Evolutionary conservation across 2,329 filamentous ascomycete species (phyloP).

Genomic region (Xylaria sp.): DNA sequence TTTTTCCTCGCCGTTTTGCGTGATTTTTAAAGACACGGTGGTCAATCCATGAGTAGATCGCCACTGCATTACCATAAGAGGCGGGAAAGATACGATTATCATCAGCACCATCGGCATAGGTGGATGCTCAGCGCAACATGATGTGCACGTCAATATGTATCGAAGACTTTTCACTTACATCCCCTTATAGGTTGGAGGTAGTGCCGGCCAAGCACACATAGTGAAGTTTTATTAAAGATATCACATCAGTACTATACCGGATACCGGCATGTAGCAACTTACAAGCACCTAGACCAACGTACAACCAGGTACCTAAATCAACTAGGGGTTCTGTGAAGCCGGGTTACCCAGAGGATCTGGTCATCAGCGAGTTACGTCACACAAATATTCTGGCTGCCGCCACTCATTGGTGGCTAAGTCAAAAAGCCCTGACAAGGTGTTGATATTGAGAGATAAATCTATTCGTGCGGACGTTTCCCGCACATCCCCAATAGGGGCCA

Average conservation of each 20-base stretch:
- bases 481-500: conserved; percentile 4
- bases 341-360: neutral
- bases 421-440: conserved; percentile 1
- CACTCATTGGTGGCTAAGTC: neutral
- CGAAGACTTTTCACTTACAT: neutral
- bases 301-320: neutral
- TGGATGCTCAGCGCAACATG: neutral
- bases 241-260: neutral
- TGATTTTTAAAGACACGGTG: neutral
- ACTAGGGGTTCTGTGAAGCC: neutral
- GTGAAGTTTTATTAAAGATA: neutral
- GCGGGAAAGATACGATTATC: neutral
- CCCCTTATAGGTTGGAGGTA: neutral
- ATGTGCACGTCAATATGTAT: neutral
- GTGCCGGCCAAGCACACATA: neutral
- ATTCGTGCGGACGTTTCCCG: conserved; percentile 22
- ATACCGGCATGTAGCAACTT: neutral
- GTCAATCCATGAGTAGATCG: neutral
- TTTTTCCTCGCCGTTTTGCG: neutral
- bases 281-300: neutral
- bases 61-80: neutral
- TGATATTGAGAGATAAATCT: conserved; percentile 3
- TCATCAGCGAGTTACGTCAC: neutral
- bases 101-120: neutral
- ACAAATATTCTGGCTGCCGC: neutral